Conservation (phyloP, 83 land plant genomes). For the Thuja plicata region DNA sequence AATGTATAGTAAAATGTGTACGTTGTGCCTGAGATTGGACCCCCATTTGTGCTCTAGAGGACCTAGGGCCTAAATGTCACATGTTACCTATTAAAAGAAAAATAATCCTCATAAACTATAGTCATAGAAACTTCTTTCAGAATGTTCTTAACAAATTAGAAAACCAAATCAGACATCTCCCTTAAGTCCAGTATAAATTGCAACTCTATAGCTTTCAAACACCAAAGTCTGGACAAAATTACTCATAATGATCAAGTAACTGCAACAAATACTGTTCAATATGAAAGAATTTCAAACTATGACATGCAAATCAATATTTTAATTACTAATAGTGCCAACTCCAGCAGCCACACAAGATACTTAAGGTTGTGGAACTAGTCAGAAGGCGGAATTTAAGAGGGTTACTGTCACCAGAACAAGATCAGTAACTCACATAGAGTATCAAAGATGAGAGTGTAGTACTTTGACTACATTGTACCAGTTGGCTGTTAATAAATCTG, state of each 20-base stretch:
- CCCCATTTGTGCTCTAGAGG: too few species aligned
- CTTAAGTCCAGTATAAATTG: neutral
- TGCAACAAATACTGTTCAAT: neutral
- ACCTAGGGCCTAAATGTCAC: too few species aligned
- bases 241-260: neutral
- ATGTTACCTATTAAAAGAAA: too few species aligned
- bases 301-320: neutral
- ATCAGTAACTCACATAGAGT: neutral
- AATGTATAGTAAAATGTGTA: too few species aligned
- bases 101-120: conserved; percentile 86
- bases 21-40: too few species aligned
- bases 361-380: neutral
- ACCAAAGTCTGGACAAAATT: neutral
- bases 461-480: neutral
- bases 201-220: neutral
- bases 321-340: neutral
- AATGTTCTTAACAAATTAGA: conserved; percentile 91
- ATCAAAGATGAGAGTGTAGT: neutral
- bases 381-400: neutral
- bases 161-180: conserved; percentile 4
- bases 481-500: neutral
- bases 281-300: conserved; percentile 1
- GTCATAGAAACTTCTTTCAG: conserved; percentile 81
- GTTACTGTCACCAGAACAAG: neutral
- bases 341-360: neutral